These are phyloP conservation scores for Piper longum DNA, from an alignment of 164 flowering plant genomes.

Conservation along the genomic window DNA sequence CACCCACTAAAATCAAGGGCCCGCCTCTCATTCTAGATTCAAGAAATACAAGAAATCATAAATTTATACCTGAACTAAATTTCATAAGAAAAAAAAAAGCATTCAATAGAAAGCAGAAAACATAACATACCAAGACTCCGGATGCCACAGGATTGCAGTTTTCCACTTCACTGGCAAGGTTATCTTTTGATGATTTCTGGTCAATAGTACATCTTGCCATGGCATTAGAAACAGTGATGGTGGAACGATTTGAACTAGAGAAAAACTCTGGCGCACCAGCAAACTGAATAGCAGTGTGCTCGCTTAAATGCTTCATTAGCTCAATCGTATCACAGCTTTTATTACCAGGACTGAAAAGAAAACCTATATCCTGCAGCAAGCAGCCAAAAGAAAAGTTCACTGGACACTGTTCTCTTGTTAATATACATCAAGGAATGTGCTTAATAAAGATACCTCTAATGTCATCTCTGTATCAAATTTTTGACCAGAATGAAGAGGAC, in stretches of 20 bases:
- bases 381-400: not conserved
- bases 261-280: conserved; percentile 73
- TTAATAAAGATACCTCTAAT: conserved; percentile 44
- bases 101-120: not conserved
- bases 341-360: conserved; percentile 58
- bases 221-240: conserved; percentile 10
- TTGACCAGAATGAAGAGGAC: conserved; percentile 55
- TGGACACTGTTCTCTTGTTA: not conserved
- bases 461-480: conserved; percentile 63
- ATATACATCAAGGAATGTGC: not conserved
- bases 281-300: conserved; percentile 55
- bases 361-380: conserved; percentile 57
- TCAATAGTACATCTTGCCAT: conserved; percentile 13
- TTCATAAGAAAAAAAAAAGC: not conserved
- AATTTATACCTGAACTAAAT: not conserved
- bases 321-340: conserved; percentile 78
- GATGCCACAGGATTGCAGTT: conserved; percentile 17
- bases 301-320: conserved; percentile 71
- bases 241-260: conserved; percentile 44
- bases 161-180: conserved; percentile 14
- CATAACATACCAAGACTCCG: conserved; percentile 30
- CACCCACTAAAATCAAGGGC: conserved; percentile 89
- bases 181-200: conserved; percentile 13
- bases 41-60: not conserved
- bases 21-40: conserved; percentile 38